Conservation (phyloP, 441 rosid species). For the Cnidoscolus chayamansa region DNA sequence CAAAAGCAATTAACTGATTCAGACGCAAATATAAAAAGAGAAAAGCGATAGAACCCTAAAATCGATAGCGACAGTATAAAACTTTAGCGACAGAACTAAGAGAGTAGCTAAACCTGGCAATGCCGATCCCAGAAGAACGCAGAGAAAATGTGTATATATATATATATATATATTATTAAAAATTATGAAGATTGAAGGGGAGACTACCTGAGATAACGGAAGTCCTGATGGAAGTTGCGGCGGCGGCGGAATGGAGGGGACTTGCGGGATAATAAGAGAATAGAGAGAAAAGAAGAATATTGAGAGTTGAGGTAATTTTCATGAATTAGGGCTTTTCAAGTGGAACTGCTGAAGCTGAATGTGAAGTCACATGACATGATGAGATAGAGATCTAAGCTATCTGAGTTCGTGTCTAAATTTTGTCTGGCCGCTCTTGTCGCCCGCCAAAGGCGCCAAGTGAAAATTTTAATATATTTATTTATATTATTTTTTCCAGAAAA, state of each 20-base stretch:
- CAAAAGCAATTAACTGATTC: no score
- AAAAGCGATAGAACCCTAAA: not conserved
- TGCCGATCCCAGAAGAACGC: not conserved
- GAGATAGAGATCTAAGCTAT: not conserved
- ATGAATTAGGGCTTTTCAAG: slow-evolving; percentile 1
- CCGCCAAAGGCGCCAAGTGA: not conserved
- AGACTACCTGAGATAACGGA: not conserved
- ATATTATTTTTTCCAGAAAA: no score
- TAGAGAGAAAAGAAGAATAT: not conserved
- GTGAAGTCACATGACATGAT: not conserved
- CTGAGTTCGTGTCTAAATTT: not conserved
- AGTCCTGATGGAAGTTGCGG: not conserved
- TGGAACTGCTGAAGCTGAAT: not conserved
- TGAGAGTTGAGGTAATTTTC: no score
- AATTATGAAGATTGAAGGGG: not conserved
- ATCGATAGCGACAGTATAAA: not conserved
- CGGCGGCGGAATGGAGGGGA: not conserved
- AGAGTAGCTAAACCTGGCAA: not conserved
- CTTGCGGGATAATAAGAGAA: not conserved
- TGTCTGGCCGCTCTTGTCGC: not conserved
- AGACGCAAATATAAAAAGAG: no score
- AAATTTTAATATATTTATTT: no score
- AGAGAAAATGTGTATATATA: not conserved
- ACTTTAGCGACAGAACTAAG: not conserved
- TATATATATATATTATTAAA: no score